phyloP scores from a whole-genome alignment of 495 filamentous ascomycete genomes.

The Eremomyces bilateralis region DNA sequence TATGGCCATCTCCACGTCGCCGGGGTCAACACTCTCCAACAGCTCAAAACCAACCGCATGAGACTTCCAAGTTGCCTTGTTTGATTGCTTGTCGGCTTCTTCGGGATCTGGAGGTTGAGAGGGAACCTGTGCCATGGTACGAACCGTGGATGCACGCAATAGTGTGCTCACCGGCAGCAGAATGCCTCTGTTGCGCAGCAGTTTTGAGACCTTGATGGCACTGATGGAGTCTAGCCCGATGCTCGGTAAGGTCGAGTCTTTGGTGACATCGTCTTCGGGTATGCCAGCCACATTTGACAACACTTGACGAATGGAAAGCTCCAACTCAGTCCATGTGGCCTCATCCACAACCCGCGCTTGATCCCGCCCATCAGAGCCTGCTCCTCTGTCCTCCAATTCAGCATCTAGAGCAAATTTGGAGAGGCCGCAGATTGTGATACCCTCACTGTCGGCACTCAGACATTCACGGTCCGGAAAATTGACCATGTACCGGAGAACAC shows the following conservation, averaged over 20 bases:
- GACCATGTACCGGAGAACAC: conserved; percentile 30
- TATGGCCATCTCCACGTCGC: conserved; percentile 29
- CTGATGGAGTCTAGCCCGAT: conserved; percentile 82
- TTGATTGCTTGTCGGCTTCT: conserved; percentile 7
- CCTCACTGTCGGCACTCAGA: conserved; percentile 26
- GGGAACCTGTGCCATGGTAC: conserved; percentile 27
- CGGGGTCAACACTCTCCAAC: conserved; percentile 13
- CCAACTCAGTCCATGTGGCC: conserved; percentile 22
- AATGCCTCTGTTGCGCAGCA: conserved; percentile 38
- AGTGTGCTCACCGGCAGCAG: conserved; percentile 41
- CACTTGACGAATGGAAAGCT: conserved; percentile 33
- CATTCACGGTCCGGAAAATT: not conserved
- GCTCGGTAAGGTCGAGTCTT: conserved; percentile 52
- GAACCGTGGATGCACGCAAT: conserved; percentile 37
- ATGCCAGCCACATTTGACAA: conserved; percentile 43
- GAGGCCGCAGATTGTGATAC: conserved; percentile 31
- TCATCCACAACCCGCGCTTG: not conserved
- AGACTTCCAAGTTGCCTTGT: no score
- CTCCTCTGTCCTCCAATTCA: no score
- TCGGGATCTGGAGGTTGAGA: conserved; percentile 3
- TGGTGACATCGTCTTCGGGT: conserved; percentile 34
- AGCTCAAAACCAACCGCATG: no score
- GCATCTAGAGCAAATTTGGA: no score
- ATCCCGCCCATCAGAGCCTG: no score
- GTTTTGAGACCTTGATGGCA: conserved; percentile 48